Evolutionary conservation across 1,284 basidiomycete genomes (phyloP).

Genomic region (Lentinula novae-zelandiae): DNA sequence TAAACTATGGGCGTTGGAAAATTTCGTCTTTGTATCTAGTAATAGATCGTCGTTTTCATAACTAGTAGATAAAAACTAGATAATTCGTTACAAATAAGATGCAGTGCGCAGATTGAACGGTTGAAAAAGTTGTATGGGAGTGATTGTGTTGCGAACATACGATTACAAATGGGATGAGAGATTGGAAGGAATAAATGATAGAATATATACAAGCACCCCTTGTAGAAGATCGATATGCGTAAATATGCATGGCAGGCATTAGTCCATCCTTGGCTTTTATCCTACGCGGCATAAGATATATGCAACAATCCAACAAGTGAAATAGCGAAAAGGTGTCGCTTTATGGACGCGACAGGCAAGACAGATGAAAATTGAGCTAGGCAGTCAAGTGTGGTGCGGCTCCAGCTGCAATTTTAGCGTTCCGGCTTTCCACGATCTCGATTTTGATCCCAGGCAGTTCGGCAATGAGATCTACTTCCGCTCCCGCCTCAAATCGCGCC

Average conservation of each 20-base stretch:
- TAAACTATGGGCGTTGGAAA: too few species aligned
- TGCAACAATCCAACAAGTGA: not conserved
- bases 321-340: not conserved
- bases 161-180: not conserved
- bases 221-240: not conserved
- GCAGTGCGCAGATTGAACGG: not conserved
- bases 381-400: not conserved
- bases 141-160: not conserved
- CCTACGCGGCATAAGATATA: not conserved
- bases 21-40: too few species aligned
- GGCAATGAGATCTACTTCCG: slow-evolving; percentile 39
- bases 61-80: not conserved
- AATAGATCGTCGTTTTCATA: not conserved
- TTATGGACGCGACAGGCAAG: not conserved
- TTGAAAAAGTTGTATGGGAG: not conserved
- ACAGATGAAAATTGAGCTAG: not conserved
- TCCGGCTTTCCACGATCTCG: slow-evolving; percentile 25
- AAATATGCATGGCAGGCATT: not conserved
- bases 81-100: not conserved
- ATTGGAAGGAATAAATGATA: slow-evolving; percentile 1
- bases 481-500: slow-evolving; percentile 50
- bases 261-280: not conserved
- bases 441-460: slow-evolving; percentile 48
- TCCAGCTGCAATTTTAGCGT: slow-evolving; percentile 3
- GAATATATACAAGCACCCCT: not conserved